A percentile compares a stretch with the other conserved stretches of the same genome.
Conservation (phyloP, 306 rosid species). For the Vigna hirtella region DNA sequence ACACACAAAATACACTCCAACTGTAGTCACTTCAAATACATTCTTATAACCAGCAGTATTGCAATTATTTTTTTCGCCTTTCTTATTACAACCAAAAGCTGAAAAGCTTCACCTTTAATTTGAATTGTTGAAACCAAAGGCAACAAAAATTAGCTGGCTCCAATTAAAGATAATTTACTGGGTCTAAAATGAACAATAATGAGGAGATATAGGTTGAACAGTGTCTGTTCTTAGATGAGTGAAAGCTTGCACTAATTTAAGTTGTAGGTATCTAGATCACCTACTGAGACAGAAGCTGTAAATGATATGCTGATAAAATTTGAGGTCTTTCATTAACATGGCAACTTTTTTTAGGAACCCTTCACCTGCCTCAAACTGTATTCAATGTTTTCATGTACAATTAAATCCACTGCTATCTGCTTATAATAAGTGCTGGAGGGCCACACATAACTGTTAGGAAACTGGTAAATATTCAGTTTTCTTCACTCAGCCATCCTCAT, state of each 20-base stretch:
- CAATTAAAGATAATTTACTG: background rate
- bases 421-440: background rate
- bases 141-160: constrained; percentile 10
- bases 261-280: constrained; percentile 11
- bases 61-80: background rate
- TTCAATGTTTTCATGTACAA: background rate
- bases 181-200: background rate
- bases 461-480: background rate
- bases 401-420: background rate
- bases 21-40: background rate
- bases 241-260: background rate
- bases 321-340: background rate
- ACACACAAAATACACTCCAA: no score
- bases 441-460: background rate
- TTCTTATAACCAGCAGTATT: background rate
- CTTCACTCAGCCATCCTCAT: background rate
- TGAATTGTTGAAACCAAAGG: background rate
- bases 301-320: background rate
- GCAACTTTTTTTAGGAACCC: background rate
- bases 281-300: constrained; percentile 16
- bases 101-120: constrained; percentile 1
- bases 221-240: background rate
- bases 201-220: background rate
- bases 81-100: background rate
- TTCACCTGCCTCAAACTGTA: constrained; percentile 16